Base-by-base conservation (phyloP, 345 rosid species). In the Viola odorata region DNA sequence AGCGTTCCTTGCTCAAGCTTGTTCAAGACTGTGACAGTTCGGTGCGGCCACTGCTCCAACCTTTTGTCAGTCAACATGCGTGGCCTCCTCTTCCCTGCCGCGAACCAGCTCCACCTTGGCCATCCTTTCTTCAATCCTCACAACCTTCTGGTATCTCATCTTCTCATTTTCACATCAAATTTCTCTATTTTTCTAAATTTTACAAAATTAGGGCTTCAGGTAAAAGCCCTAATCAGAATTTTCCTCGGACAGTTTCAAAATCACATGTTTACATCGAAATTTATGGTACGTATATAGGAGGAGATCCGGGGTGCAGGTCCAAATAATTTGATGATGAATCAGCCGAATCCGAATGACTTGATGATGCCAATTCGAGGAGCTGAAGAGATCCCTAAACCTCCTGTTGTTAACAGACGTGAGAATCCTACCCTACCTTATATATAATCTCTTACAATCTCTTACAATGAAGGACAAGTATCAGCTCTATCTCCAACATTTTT, bases 11-110 rank as follows among this genome's bases (percentile, higher is more conserved):
- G 85, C 86, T 62, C 87, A n/a, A 91, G 96, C 82, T 79, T 95
- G 85, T 84, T 84, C 89, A 95, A 88, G 88, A 85, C 88, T 6
- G 99, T 95, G 41, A 85, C 97, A 9, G 95, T 95, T 47, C 85
- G 96, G 69, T 95, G 97, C 62, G 99, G 97, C 23, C 96, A 92
- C 83, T 95, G 99, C 77, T 77, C 88, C 73, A 88, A 83, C 70
- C 95, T 95, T 55, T 76, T 95, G 61, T 84, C 97, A 3, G 96
- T 85, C 62, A 86, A 76, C 82, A 88, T 82, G 91, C 78, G 91
- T 11, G 75, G 84, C 54, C 62, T 74, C 61, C 80, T 84, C 23
- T 81, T 85, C 61, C 96, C 97, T 37, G 70, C 91, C 0, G 73
- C 89, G 12, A 88, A 85, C 74, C 95, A 86, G 80, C 83, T 85